Base-by-base conservation (phyloP, 768 basidiomycete species). In the Lactifluus rugatus region DNA sequence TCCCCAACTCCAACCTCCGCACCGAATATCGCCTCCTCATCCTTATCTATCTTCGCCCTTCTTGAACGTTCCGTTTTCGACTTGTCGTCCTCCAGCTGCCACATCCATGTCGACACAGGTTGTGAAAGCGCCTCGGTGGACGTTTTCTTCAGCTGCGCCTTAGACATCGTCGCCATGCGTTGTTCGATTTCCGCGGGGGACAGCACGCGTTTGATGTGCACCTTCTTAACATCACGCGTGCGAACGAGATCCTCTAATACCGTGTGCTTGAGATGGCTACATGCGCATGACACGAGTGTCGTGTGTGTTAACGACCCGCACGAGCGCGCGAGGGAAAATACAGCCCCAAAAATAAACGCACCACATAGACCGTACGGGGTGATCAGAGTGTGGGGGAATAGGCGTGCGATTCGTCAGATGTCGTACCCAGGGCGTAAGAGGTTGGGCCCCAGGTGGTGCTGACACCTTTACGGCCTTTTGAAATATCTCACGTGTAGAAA, bases 281-380 rank as follows among this genome's bases (percentile, higher is more conserved):
- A 10, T n/a, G 46, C 4, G 52, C n/a, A 8, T 39, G 34, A 7
- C 19, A 23, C 47, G 39, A 37, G 46, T 3, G 23, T 4, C 21
- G 9, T 19, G 41, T 10, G n/a, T 9, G 37, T 39, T 39, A 39
- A 39, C 37, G 37, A 16, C 37, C 37, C 5, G 10, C 34, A 11
- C 13, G 8, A 34, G 13, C 34, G 11, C 34, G 9, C 34, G 11
- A 34, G 34, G 8, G 11, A 11, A n/a, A n/a, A n/a, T n/a, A n/a
- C n/a, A n/a, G 34, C 3, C 34, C 34, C 7, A 34, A 39, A 39
- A 39, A 39, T 17, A 19, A 11, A 70, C 74, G 47, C 56, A 80
- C 84, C 66, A 71, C 54, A 82, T 70, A 14, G 85, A 86, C 19
- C 79, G 76, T 48, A 86, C 69, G 7, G 75, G 74, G 61, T 83